Evolutionary conservation across 768 basidiomycete genomes (phyloP), one percentile per base, ranked within the genome.

Genomic region (Dentipellis sp.): DNA sequence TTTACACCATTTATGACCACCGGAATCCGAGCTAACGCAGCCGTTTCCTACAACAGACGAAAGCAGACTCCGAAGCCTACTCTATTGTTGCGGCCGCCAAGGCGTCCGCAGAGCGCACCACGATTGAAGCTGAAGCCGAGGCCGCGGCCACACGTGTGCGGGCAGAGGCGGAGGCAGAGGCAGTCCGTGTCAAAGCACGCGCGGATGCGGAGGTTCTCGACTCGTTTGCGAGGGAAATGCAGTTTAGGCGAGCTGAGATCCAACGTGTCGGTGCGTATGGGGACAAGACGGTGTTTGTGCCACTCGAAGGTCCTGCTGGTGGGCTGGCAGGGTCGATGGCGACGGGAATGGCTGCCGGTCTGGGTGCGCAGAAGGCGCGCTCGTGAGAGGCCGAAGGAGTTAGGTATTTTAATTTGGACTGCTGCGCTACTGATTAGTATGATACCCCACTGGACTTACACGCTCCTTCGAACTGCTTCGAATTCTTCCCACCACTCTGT

Each of bases 51-150:
- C 14, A 53, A 42, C 59, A 83, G 76, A 79, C 88, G 0, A 73
- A 83, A 68, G 83, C 89, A 14, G 89, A 91, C 66, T 75, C 87
- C 0, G 81, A 88, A 47, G 89, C 88, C 0, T 91, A 91, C 66
- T 73, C 77, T 53, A 75, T 86, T 56, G 79, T 91, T 54, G 80
- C 89, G 5, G 82, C 80, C 10, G 89, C 89, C 4, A 82, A 83
- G 64, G 88, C 88, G 3, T 79, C 81, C 56, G 88, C 91, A 5
- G 72, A 89, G 63, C 72, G 72, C 17, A 71, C 75, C 3, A 75
- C 77, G 64, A 88, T 92, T 54, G 84, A 85, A 61, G 88, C 91
- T 4, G 78, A 83, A 61, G 90, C 90, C 1, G 78, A 84, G 47
- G 88, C 89, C 1, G 82, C 89, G 65, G 88, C 88, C 1, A 90